Base-by-base conservation (phyloP, 257 asterid species). In the Vinca minor region DNA sequence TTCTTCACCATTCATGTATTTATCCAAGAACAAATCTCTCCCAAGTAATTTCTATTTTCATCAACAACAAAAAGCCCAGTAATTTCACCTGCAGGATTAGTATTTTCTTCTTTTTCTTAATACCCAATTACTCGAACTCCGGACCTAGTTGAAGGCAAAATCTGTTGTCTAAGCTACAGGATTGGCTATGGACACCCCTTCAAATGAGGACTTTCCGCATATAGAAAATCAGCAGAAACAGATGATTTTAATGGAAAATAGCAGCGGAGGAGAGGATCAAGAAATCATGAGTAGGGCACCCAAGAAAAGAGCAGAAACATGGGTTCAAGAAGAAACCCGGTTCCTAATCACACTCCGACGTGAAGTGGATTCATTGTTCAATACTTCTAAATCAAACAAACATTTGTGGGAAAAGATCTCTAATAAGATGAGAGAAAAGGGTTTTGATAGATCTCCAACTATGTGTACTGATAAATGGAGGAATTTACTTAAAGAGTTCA, bases 391-490 rank as follows among this genome's bases (percentile, higher is more conserved):
- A 59, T 88, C 94, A 0, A 91, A 91, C 75, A 91, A 83, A 66
- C 96, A 88, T 57, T 69, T 88, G 79, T 91, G 97, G 96, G 95
- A 91, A 11, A 82, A 77, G 72, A 91, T 91, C 36, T 88, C 98
- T 9, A 17, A 76, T 78, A 91, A 88, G 69, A 91, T 91, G 98
- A 91, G 87, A 74, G 94, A 81, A 28, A 91, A 86, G 56, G 98
- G 98, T 42, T 91, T 87, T 46, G 98, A 91, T 59, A 73, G 98
- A 49, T 88, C 96, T 4, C 94, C 98, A 1, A 83, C 95, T 15
- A 91, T 91, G 97, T 91, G 97, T 15, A 91, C 97, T 3, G 97
- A 87, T 47, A 91, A 91, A 69, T 91, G 98, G 98, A 83, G 96
- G 80, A 91, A 91, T 77, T 72, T 91, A 81, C 59, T 91, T 63